Conservation (phyloP, 78 protist genomes). For the Dictyostelium purpureum region DNA sequence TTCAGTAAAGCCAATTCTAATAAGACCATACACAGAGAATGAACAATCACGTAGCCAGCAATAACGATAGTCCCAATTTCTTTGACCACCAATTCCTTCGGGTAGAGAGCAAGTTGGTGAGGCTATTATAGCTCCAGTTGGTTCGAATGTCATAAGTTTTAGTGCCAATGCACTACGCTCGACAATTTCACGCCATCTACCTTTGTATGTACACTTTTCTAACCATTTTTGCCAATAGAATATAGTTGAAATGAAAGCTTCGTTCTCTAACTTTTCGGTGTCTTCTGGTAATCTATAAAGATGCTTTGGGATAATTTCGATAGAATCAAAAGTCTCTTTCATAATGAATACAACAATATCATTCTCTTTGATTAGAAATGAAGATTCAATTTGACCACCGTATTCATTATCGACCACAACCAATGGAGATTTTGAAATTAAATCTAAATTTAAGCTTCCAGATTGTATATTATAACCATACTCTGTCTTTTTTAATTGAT, state of each 20-base stretch:
- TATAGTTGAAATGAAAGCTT: slow-evolving; percentile 8
- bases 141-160: slow-evolving; percentile 66
- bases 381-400: background rate
- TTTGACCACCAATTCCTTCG: slow-evolving; percentile 68
- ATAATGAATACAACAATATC: slow-evolving; percentile 16
- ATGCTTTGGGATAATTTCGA: background rate
- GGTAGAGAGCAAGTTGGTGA: slow-evolving; percentile 72
- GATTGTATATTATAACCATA: slow-evolving; percentile 4
- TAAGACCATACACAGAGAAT: slow-evolving; percentile 75
- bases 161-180: slow-evolving; percentile 66
- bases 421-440: background rate
- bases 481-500: background rate
- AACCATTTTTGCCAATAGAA: slow-evolving; percentile 81
- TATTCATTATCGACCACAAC: background rate
- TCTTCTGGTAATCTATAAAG: background rate
- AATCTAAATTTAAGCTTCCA: slow-evolving; percentile 7
- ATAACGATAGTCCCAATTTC: slow-evolving; percentile 82
- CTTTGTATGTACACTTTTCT: slow-evolving; percentile 70
- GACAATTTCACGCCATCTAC: slow-evolving; percentile 80
- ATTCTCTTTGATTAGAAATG: slow-evolving; percentile 17
- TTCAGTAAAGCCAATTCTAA: slow-evolving; percentile 76
- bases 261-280: slow-evolving; percentile 2
- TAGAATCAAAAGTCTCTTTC: slow-evolving; percentile 5
- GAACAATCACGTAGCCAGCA: slow-evolving; percentile 77
- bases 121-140: slow-evolving; percentile 77